Evolutionary conservation across 2,329 filamentous ascomycete species (phyloP).

Genomic region (Annulohypoxylon truncatum): DNA sequence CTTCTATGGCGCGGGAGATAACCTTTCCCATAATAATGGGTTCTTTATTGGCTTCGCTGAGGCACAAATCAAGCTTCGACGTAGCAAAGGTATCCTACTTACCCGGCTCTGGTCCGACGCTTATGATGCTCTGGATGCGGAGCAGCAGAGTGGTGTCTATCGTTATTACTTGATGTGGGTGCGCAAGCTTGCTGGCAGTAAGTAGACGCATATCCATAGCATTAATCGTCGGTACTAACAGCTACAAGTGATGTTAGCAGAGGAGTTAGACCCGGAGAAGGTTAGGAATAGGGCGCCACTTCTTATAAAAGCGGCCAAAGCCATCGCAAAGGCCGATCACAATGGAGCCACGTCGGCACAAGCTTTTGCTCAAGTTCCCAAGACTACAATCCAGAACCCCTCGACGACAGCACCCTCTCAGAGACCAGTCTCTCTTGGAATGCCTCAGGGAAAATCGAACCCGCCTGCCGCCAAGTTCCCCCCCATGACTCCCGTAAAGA

Average conservation of each 20-base stretch:
- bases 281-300: no score
- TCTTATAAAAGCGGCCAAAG: no score
- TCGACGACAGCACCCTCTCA: no score
- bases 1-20: background rate
- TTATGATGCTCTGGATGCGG: background rate
- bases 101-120: conserved; percentile 19
- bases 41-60: background rate
- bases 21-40: background rate
- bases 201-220: background rate
- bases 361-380: background rate
- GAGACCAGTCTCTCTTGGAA: background rate
- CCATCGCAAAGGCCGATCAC: background rate
- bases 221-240: conserved; percentile 3
- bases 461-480: background rate
- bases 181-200: conserved; percentile 14
- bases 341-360: no score
- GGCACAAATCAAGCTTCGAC: background rate
- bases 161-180: conserved; percentile 7
- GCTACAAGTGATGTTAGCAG: conserved; percentile 1
- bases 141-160: background rate
- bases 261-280: background rate
- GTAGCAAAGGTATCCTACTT: background rate
- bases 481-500: background rate
- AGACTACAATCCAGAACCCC: background rate
- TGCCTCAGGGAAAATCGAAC: background rate